Conservation (phyloP, 2,329 filamentous ascomycete genomes). For the Hypomyces perniciosus region DNA sequence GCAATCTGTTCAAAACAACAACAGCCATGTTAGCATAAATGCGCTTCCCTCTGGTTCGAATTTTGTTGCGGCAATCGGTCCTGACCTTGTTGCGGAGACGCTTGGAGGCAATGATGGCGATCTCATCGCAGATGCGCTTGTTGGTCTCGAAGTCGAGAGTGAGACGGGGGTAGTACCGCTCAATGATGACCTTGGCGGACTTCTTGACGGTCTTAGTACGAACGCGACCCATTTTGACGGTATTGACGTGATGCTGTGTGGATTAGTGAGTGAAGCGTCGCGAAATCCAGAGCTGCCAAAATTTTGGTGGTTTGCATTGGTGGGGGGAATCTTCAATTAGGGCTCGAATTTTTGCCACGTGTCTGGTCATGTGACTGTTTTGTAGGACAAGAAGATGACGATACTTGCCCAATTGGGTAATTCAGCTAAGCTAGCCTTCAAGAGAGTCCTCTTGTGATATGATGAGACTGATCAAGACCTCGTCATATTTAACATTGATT, state of each 20-base stretch:
- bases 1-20: constrained; percentile 59
- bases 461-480: background rate
- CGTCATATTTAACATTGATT: background rate
- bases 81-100: constrained; percentile 96
- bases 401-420: background rate
- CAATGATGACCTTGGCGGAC: constrained; percentile 99
- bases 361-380: constrained; percentile 21
- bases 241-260: constrained; percentile 29
- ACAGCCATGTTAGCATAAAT: background rate
- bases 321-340: constrained; percentile 23
- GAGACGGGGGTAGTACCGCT: constrained; percentile 95
- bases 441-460: too few species aligned
- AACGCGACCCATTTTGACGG: constrained; percentile 64
- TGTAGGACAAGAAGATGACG: background rate
- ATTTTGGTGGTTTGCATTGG: constrained; percentile 25
- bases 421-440: background rate
- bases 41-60: background rate
- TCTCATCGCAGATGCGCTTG: constrained; percentile 99
- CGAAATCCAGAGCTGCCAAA: constrained; percentile 17
- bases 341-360: constrained; percentile 21
- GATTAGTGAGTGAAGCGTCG: constrained; percentile 25
- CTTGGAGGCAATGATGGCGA: constrained; percentile 98
- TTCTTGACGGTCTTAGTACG: constrained; percentile 66
- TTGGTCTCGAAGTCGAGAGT: constrained; percentile 99
- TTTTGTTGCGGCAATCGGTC: constrained; percentile 6